Percentiles rank a stretch among this genome's conserved stretches.
Conservation (phyloP, 306 rosid genomes). For the Begonia peltatifolia region DNA sequence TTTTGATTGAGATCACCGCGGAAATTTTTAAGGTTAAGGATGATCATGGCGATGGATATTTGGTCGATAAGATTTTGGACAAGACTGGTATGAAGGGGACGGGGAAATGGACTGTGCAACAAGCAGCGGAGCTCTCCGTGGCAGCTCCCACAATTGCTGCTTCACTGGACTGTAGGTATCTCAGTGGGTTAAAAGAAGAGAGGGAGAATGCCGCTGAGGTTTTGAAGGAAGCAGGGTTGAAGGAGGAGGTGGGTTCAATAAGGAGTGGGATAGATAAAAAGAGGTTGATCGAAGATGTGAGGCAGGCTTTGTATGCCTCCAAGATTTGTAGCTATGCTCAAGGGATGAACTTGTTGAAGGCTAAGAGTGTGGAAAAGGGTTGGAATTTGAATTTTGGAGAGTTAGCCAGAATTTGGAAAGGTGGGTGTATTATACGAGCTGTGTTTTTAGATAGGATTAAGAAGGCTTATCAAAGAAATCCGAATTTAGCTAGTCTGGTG, state of each 20-base stretch:
- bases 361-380: slow-evolving; percentile 69
- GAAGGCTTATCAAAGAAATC: slow-evolving; percentile 83
- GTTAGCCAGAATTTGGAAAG: slow-evolving; percentile 93
- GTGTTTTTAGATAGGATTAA: slow-evolving; percentile 91
- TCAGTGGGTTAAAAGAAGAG: slow-evolving; percentile 91
- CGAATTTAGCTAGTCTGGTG: slow-evolving; percentile 62
- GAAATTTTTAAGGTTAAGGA: slow-evolving; percentile 83
- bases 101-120: slow-evolving; percentile 94
- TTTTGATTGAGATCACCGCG: slow-evolving; percentile 67
- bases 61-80: slow-evolving; percentile 84
- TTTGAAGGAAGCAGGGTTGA: slow-evolving; percentile 67
- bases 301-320: slow-evolving; percentile 88
- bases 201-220: slow-evolving; percentile 59
- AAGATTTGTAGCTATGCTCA: slow-evolving; percentile 95
- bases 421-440: slow-evolving; percentile 85
- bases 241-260: slow-evolving; percentile 28
- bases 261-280: slow-evolving; percentile 57
- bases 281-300: slow-evolving; percentile 75
- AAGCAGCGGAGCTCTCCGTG: slow-evolving; percentile 81
- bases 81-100: slow-evolving; percentile 96
- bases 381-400: slow-evolving; percentile 89
- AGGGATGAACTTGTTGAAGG: slow-evolving; percentile 89
- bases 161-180: slow-evolving; percentile 63
- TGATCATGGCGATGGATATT: slow-evolving; percentile 38
- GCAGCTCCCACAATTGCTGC: slow-evolving; percentile 92